These are phyloP conservation scores for Hirschfeldia incana DNA, from an alignment of 345 rosid species.

Conservation along the genomic window DNA sequence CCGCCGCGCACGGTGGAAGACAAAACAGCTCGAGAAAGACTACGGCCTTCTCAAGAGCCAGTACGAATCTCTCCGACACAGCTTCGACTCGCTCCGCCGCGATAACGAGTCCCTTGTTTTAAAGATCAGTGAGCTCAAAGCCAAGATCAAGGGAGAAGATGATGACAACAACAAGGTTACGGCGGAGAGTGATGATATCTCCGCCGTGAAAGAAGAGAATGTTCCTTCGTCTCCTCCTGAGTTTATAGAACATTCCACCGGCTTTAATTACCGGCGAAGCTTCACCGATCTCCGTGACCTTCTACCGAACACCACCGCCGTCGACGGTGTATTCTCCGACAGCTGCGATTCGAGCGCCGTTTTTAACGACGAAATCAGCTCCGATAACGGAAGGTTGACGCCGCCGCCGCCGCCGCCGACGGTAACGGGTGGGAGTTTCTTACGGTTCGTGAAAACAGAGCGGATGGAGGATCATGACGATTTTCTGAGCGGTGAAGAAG, in stretches of 20 bases:
- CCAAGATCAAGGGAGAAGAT: slow-evolving; percentile 49
- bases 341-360: slow-evolving; percentile 81
- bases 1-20: slow-evolving; percentile 89
- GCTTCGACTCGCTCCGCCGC: slow-evolving; percentile 63
- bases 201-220: slow-evolving; percentile 64
- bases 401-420: slow-evolving; percentile 10
- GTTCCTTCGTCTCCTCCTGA: slow-evolving; percentile 36
- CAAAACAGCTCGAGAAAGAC: slow-evolving; percentile 75
- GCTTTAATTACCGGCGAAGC: slow-evolving; percentile 50
- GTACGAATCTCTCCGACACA: slow-evolving; percentile 60
- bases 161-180: not conserved
- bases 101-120: slow-evolving; percentile 69
- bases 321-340: slow-evolving; percentile 67
- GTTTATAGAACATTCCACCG: slow-evolving; percentile 37
- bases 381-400: slow-evolving; percentile 45
- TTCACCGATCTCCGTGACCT: slow-evolving; percentile 48
- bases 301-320: slow-evolving; percentile 40
- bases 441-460: slow-evolving; percentile 73
- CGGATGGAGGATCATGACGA: slow-evolving; percentile 53
- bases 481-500: slow-evolving; percentile 77
- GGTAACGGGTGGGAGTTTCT: slow-evolving; percentile 29
- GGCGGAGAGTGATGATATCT: slow-evolving; percentile 53
- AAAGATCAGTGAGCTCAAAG: slow-evolving; percentile 73
- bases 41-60: slow-evolving; percentile 57
- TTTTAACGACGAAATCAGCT: slow-evolving; percentile 67